phyloP scores from a whole-genome alignment of 2,329 filamentous ascomycete species.

The Xylariales sp. region DNA sequence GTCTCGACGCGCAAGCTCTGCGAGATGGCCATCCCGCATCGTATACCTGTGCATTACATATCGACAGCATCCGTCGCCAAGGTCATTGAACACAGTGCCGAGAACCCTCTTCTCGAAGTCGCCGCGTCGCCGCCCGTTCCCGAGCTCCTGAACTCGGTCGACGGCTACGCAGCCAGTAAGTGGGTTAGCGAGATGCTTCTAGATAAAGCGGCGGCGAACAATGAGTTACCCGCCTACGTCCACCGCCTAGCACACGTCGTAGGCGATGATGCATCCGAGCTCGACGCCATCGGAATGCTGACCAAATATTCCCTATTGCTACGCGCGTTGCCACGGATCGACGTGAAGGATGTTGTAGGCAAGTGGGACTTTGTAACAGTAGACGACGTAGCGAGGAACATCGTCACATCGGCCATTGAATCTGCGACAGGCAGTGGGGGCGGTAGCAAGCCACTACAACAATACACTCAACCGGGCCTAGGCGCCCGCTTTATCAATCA shows the following conservation, averaged over 20 bases:
- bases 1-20: conserved; percentile 51
- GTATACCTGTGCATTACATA: conserved; percentile 53
- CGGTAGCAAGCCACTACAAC: background rate
- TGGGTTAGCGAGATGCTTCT: conserved; percentile 46
- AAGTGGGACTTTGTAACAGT: conserved; percentile 4
- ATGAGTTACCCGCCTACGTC: background rate
- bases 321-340: conserved; percentile 2
- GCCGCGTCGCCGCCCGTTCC: background rate
- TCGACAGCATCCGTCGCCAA: conserved; percentile 48
- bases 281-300: conserved; percentile 3
- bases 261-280: conserved; percentile 2
- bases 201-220: conserved; percentile 24
- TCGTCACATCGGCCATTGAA: background rate
- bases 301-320: conserved; percentile 3
- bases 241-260: background rate
- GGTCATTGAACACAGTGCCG: background rate
- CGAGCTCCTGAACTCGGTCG: conserved; percentile 1
- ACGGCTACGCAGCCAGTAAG: conserved; percentile 44
- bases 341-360: background rate
- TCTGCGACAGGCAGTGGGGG: background rate
- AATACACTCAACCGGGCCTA: background rate
- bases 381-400: background rate
- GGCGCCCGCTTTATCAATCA: conserved; percentile 9
- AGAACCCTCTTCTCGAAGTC: conserved; percentile 15
- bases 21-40: conserved; percentile 46